Base-by-base conservation (phyloP, 495 filamentous ascomycete genomes). In the Stereocaulon alpinum region DNA sequence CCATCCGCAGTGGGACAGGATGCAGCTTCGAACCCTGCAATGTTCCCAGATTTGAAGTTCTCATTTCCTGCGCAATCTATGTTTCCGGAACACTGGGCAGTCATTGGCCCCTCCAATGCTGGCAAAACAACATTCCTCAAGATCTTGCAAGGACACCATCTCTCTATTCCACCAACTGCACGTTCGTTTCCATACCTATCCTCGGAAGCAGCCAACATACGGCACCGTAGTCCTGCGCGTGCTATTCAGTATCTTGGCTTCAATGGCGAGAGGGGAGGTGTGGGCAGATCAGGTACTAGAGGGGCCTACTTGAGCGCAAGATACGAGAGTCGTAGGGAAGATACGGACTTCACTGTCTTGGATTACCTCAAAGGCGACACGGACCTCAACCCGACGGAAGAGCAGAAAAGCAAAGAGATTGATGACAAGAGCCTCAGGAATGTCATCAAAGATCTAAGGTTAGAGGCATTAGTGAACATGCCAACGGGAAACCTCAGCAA, bases 401-500 rank as follows among this genome's bases (percentile, higher is more conserved):
- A 75, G 4, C 70, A 77, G 29, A 74, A 83, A 29, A 66, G 73
- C 1, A 77, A 71, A 4, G 71, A 67, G 0, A 49, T 75, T 12
- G 63, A 76, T 20, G 74, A 82, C 63, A 61, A 69, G 32, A 45
- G 61, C 24, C 70, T 95, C 2, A 66, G 77, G 6, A 71, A 77
- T 11, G 83, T 96, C 9, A 75, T 89, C 0, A 62, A 64, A 10
- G 83, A 91, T 54, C 71, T 98, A 50, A 77, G 78, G 37, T 73
- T 96, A 15, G 71, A 76, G 4, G 67, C 72, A 14, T 70, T 96
- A 52, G 71, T 92, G 2, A 76, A 84, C 17, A 86, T 93, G 73
- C 90, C 91, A 3, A 85, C 96, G 10, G 78, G 86, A 20, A 94
- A 87, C 71, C 70, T 98, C 20, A 95, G 90, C 67, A 96, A 98